Evolutionary conservation across 1,284 basidiomycete species (phyloP).

Genomic region (Xerocomus amazonicus): DNA sequence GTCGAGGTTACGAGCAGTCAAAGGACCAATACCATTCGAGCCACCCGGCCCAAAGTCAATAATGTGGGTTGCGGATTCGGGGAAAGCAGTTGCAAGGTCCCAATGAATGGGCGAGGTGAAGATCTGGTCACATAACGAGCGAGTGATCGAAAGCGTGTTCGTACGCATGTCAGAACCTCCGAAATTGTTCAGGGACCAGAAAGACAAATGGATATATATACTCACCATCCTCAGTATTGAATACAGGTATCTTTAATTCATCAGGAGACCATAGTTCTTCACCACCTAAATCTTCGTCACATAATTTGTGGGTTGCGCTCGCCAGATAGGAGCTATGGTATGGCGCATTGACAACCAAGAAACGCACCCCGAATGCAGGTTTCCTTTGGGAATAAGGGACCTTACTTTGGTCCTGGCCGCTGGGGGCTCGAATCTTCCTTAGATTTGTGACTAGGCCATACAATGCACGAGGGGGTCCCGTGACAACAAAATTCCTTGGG

Average conservation of each 20-base stretch:
- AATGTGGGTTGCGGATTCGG: constrained; percentile 86
- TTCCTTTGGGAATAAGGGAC: constrained; percentile 92
- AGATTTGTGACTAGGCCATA: constrained; percentile 91
- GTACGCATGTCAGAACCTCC: constrained; percentile 80
- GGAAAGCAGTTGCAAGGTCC: constrained; percentile 87
- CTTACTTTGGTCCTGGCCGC: constrained; percentile 91
- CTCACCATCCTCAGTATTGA: constrained; percentile 88
- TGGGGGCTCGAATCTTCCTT: constrained; percentile 85
- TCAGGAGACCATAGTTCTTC: constrained; percentile 79
- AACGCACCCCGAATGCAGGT: constrained; percentile 89
- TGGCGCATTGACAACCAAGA: constrained; percentile 91
- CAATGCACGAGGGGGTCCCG: constrained; percentile 88
- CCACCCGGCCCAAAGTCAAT: constrained; percentile 97
- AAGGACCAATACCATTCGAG: constrained; percentile 86
- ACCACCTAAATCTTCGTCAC: constrained; percentile 69
- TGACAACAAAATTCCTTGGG: constrained; percentile 87
- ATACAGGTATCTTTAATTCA: constrained; percentile 83
- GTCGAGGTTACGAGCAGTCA: constrained; percentile 88
- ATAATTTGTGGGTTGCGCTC: constrained; percentile 74
- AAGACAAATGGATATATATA: constrained; percentile 15
- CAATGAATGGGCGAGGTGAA: constrained; percentile 92
- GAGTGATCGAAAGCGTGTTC: constrained; percentile 64
- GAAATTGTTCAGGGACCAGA: constrained; percentile 17
- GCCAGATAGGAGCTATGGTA: constrained; percentile 89
- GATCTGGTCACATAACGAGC: constrained; percentile 88